These are phyloP conservation scores for Dioscorea zingiberensis DNA, from an alignment of 106 monocot species.

Conservation along the genomic window DNA sequence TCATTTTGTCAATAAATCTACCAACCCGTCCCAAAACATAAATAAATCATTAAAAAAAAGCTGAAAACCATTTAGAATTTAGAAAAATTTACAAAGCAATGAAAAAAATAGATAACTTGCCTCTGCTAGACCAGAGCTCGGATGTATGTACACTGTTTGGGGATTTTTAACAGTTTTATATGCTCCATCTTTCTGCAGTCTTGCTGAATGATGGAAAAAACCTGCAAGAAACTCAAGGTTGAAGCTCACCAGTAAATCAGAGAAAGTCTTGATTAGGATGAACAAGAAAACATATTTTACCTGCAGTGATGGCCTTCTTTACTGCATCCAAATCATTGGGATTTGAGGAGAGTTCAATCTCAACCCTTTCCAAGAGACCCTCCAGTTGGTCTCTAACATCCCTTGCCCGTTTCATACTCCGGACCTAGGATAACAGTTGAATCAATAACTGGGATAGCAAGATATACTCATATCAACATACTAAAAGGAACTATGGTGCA, in stretches of 20 bases:
- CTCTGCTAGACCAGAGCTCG: conserved; percentile 91
- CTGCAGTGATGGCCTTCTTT: conserved; percentile 91
- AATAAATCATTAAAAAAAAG: no score
- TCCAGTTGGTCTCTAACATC: conserved; percentile 89
- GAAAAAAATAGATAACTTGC: conserved; percentile 11
- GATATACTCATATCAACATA: no score
- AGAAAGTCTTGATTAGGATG: not conserved
- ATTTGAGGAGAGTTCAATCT: conserved; percentile 72
- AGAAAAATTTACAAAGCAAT: not conserved
- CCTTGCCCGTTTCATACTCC: conserved; percentile 90
- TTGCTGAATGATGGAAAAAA: conserved; percentile 85
- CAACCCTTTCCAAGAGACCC: conserved; percentile 92
- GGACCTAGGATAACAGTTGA: conserved; percentile 31
- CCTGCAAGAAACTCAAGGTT: conserved; percentile 26
- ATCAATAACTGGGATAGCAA: no score
- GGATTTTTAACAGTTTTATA: conserved; percentile 86
- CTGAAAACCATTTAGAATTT: not conserved
- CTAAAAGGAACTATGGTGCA: not conserved
- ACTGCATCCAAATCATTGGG: conserved; percentile 59
- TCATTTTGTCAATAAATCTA: no score
- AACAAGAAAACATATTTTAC: conserved; percentile 13
- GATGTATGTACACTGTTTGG: conserved; percentile 90
- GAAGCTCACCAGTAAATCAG: not conserved
- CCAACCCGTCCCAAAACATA: no score
- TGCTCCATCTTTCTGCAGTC: conserved; percentile 74